Evolutionary conservation across 768 basidiomycete species (phyloP), one percentile per base, ranked within the genome.

Genomic region (Panaeolus cyanescens): DNA sequence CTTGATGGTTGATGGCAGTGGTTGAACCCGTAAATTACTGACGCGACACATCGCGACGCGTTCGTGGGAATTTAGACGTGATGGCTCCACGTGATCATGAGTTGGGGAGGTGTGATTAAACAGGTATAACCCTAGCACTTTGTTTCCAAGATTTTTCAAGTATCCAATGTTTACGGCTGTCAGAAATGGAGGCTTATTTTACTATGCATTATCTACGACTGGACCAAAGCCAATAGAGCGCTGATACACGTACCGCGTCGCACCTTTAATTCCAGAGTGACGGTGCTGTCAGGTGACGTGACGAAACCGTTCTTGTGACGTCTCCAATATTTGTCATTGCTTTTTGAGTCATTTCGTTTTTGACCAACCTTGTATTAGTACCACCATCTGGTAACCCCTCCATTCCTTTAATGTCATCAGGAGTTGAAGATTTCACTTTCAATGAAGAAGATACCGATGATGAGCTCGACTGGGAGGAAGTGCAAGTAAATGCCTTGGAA

Each of bases 381-480:
- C 54, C 40, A 59, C 55, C 58, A 28, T 20, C 50, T 59, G 53
- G 19, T 30, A 60, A 17, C 54, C 30, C 56, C 50, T 31, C 37
- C 40, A 22, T 50, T 22, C 12, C 30, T 25, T 33, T 32, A 22
- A 71, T 71, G 68, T 68, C 65, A 58, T 67, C 64, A 37, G 61
- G 50, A 54, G 61, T 60, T 22, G 67, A 64, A 54, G 61, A 65
- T 54, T 56, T 53, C 42, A 37, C 50, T 5, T 42, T 62, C 20
- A 37, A 68, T 63, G 70, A 72, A 57, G 71, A 67, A 28, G 80
- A 81, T 65, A 82, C 77, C 62, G 88, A 90, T 67, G 88, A 91
- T 67, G 91, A 91, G 39, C 79, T 85, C 62, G 91, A 93, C 70
- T 92, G 90, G 91, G 90, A 93, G 71, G 90, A 92, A 71, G 86